Base-by-base conservation (phyloP, 2,329 filamentous ascomycete genomes). In the Ascosphaera pollenicola region DNA sequence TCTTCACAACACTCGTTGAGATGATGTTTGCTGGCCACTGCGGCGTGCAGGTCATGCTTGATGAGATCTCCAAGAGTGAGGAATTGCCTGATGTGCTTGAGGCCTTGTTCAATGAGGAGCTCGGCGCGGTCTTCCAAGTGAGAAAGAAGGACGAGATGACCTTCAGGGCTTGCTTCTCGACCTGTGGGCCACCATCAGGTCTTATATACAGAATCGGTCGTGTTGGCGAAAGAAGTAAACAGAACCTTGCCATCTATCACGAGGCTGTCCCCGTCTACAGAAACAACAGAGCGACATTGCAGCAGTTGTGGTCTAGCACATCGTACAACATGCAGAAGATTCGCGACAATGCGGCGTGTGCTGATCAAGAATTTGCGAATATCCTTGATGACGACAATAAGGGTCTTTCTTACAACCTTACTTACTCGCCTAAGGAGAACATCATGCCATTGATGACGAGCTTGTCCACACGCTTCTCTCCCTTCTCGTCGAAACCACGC, bases 1-100 rank as follows among this genome's bases (percentile, higher is more conserved):
- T 95, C 8, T 72, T 95, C 53, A 89, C 87, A 1, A 85, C 87
- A 4, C 62, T 95, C 26, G 81, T 76, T 2, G 89, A 98, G 60
- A 95, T 95, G 89, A 91, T 92, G 73, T 95, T 95, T 55, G 87
- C 89, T 24, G 89, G 89, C 19, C 78, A 85, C 41, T 91, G 81
- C 51, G 89, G 87, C 44, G 69, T 83, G 21, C 80, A 91, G 48
- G 66, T 95, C 43, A 78, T 81, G 66, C 65, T 94, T 41, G 85
- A 94, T 53, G 70, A 69, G 40, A 61, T 64, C 36, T 63, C 57
- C 45, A 61, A 69, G 19, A 73, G 71, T 43, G 73, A 71, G 17
- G 66, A 75, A 35, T 68, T 68, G 8, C 62, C 71, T 36, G 66
- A 74, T 50, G 59, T 91, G 15, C 62, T 93, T 6, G 73, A 83